Percentiles rank a stretch among this genome's conserved stretches.
Evolutionary conservation across 331 rosid genomes (phyloP).

Genomic region (Quercus tomentella): DNA sequence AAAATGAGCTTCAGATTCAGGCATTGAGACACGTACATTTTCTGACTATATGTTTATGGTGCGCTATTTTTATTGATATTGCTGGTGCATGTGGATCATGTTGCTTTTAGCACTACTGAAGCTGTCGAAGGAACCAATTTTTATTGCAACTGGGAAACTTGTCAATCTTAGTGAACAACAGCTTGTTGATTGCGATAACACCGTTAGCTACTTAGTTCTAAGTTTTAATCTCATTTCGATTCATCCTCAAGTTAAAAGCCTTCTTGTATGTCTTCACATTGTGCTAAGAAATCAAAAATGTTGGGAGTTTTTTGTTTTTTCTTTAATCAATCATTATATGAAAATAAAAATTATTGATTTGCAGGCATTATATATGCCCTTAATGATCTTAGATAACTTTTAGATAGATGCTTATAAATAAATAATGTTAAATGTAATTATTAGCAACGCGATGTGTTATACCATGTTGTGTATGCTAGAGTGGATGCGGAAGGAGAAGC

Average conservation of each 20-base stretch:
- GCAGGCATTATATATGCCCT: neutral
- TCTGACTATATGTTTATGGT: no score
- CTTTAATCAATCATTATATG: neutral
- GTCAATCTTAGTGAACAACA: slow-evolving; percentile 87
- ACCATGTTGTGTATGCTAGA: no score
- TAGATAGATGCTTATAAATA: no score
- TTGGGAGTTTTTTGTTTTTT: neutral
- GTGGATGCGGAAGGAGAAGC: no score
- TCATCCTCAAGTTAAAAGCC: neutral
- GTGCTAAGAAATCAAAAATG: no score
- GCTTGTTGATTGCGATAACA: slow-evolving; percentile 80
- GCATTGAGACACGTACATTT: no score
- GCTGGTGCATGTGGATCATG: slow-evolving; percentile 71
- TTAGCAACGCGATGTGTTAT: no score
- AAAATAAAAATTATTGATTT: neutral
- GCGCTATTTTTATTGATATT: no score
- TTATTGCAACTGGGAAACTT: slow-evolving; percentile 70
- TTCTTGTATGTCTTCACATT: neutral
- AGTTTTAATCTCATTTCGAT: no score
- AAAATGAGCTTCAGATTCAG: no score
- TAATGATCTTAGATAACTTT: no score
- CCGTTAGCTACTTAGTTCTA: slow-evolving; percentile 22
- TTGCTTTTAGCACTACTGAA: slow-evolving; percentile 90
- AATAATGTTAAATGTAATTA: no score
- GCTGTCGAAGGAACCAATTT: slow-evolving; percentile 82